These are phyloP conservation scores for Amphichorda felina DNA, from an alignment of 2,329 filamentous ascomycete genomes.

Conservation along the genomic window DNA sequence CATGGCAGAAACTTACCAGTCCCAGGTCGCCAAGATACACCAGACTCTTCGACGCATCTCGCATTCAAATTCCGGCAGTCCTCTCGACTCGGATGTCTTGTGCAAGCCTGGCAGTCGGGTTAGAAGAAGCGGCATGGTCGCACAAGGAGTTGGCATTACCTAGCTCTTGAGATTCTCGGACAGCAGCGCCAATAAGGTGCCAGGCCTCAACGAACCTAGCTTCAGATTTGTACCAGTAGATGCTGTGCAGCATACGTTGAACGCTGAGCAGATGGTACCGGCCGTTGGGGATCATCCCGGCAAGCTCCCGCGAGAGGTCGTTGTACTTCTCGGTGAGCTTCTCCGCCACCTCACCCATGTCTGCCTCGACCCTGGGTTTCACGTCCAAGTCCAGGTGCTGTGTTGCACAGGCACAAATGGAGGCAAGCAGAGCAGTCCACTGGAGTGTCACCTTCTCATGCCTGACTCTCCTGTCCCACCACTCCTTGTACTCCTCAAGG, in stretches of 20 bases:
- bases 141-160: slow-evolving; percentile 5
- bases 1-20: slow-evolving; percentile 14
- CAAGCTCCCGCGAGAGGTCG: slow-evolving; percentile 12
- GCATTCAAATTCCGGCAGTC: slow-evolving; percentile 14
- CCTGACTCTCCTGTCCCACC: slow-evolving; percentile 13
- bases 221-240: slow-evolving; percentile 20
- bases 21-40: slow-evolving; percentile 20
- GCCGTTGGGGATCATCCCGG: slow-evolving; percentile 12
- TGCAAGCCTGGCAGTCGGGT: slow-evolving; percentile 9
- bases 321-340: slow-evolving; percentile 13
- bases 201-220: slow-evolving; percentile 17
- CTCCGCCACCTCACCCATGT: slow-evolving; percentile 9
- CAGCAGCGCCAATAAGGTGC: slow-evolving; percentile 17
- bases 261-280: slow-evolving; percentile 15
- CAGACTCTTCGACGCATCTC: slow-evolving; percentile 18
- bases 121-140: slow-evolving; percentile 1
- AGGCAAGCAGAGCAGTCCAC: slow-evolving; percentile 16
- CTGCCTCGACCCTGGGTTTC: slow-evolving; percentile 9
- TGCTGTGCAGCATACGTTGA: slow-evolving; percentile 15
- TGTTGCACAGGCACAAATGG: slow-evolving; percentile 15
- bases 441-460: slow-evolving; percentile 12
- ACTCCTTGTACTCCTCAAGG: slow-evolving; percentile 15
- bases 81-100: slow-evolving; percentile 8
- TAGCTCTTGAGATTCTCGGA: slow-evolving; percentile 16
- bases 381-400: slow-evolving; percentile 13